These are phyloP conservation scores for Millerozyma acaciae DNA, from an alignment of 805 yeast genomes.

Conservation along the genomic window DNA sequence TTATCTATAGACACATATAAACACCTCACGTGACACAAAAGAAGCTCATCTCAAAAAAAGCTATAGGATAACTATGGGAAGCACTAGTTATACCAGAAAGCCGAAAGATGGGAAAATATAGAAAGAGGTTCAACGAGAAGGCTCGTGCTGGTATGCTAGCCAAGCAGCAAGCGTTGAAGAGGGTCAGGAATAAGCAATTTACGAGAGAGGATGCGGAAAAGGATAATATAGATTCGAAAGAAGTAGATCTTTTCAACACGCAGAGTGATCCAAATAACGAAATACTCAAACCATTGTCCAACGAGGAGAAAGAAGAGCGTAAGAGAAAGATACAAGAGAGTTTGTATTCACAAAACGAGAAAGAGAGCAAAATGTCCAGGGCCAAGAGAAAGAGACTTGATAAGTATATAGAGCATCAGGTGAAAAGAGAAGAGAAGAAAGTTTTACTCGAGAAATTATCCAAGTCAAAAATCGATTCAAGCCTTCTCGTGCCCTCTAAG, in stretches of 20 bases:
- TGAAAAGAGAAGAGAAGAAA: conserved; percentile 84
- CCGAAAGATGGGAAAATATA: conserved; percentile 68
- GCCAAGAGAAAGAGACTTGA: conserved; percentile 78
- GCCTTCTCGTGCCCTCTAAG: conserved; percentile 67
- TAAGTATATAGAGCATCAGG: conserved; percentile 87
- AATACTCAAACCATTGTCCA: conserved; percentile 57
- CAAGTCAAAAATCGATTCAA: conserved; percentile 65
- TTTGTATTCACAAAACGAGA: conserved; percentile 48
- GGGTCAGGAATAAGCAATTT: conserved; percentile 68
- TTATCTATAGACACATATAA: too few relatives aligned
- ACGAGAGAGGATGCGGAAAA: conserved; percentile 43
- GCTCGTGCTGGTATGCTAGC: conserved; percentile 83
- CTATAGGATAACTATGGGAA: too few relatives aligned
- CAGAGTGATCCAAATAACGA: conserved; percentile 55
- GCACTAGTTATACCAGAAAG: background rate
- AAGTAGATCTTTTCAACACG: conserved; percentile 10
- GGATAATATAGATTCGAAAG: conserved; percentile 12
- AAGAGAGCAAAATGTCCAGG: conserved; percentile 65
- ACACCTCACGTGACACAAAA: background rate
- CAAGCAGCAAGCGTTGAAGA: conserved; percentile 65
- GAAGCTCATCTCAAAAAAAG: conserved; percentile 4
- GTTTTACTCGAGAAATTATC: conserved; percentile 68
- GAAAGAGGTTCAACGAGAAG: conserved; percentile 77
- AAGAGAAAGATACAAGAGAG: conserved; percentile 62
- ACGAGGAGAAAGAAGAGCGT: conserved; percentile 58